These are phyloP conservation scores for Suillus brevipes DNA, from an alignment of 768 basidiomycete species.

Conservation along the genomic window DNA sequence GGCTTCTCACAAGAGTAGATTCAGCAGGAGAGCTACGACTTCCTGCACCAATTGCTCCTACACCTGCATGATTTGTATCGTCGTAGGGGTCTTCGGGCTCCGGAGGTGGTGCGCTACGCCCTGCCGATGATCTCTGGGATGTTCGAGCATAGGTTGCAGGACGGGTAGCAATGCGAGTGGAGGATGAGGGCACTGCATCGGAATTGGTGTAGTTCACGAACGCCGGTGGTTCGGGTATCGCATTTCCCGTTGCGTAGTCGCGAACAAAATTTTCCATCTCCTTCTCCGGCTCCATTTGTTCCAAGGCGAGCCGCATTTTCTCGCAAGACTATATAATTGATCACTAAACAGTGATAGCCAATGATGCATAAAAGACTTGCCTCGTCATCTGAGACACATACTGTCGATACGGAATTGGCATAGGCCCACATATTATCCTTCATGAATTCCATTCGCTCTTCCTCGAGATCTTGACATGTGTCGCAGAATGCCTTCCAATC, in stretches of 20 bases:
- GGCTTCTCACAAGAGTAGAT: conserved; percentile 29
- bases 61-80: conserved; percentile 59
- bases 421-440: conserved; percentile 96
- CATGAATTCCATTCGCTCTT: conserved; percentile 90
- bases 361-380: conserved; percentile 44
- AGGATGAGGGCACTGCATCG: conserved; percentile 62
- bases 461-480: conserved; percentile 92
- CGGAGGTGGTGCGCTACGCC: conserved; percentile 24
- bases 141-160: conserved; percentile 53
- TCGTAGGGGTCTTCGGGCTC: conserved; percentile 48
- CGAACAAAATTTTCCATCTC: conserved; percentile 91
- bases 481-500: conserved; percentile 97
- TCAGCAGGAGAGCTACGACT: conserved; percentile 36
- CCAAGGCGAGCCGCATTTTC: conserved; percentile 78
- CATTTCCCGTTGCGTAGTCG: conserved; percentile 83
- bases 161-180: conserved; percentile 55
- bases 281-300: conserved; percentile 82
- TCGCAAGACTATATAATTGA: conserved; percentile 81
- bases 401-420: conserved; percentile 93
- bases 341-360: neutral
- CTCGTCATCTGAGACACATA: conserved; percentile 95
- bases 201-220: conserved; percentile 82
- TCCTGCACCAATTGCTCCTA: conserved; percentile 63
- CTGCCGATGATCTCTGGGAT: conserved; percentile 34
- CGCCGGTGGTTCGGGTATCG: conserved; percentile 83